Evolutionary conservation across 1,284 basidiomycete genomes (phyloP).

Genomic region (Lentinula novae-zelandiae): DNA sequence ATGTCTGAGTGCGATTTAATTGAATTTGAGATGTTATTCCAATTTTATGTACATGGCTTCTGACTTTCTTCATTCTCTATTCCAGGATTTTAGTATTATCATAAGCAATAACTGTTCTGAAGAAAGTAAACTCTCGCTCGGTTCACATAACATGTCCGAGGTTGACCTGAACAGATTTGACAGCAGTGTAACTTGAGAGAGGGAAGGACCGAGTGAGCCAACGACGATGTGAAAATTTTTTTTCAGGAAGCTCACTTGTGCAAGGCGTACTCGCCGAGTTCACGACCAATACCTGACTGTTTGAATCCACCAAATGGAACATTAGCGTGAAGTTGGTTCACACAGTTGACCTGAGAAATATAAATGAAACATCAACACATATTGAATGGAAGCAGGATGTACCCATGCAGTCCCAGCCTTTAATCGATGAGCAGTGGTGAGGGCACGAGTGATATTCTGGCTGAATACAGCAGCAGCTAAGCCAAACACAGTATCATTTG

Average conservation of each 20-base stretch:
- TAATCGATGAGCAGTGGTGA: slow-evolving; percentile 64
- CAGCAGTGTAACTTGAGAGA: slow-evolving; percentile 59
- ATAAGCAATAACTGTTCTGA: background rate
- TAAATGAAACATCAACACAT: no score
- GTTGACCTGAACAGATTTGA: slow-evolving; percentile 79
- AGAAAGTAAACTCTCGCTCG: background rate
- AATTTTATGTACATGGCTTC: no score
- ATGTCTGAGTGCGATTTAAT: no score
- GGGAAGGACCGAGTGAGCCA: background rate
- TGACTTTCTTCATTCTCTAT: no score
- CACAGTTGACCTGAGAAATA: slow-evolving; percentile 55
- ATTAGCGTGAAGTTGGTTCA: slow-evolving; percentile 55
- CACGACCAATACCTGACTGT: slow-evolving; percentile 72
- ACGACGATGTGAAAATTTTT: no score
- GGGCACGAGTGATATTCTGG: slow-evolving; percentile 60
- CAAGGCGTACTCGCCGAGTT: slow-evolving; percentile 75
- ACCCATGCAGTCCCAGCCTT: slow-evolving; percentile 74
- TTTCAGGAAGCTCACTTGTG: slow-evolving; percentile 34
- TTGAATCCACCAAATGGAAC: slow-evolving; percentile 83
- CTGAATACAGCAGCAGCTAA: slow-evolving; percentile 79
- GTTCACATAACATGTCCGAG: slow-evolving; percentile 32
- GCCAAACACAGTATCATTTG: slow-evolving; percentile 85
- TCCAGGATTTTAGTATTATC: no score
- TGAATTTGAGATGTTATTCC: no score
- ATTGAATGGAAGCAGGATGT: background rate